Evolutionary conservation across 83 land plant species (phyloP).

Genomic region (Picea mariana): DNA sequence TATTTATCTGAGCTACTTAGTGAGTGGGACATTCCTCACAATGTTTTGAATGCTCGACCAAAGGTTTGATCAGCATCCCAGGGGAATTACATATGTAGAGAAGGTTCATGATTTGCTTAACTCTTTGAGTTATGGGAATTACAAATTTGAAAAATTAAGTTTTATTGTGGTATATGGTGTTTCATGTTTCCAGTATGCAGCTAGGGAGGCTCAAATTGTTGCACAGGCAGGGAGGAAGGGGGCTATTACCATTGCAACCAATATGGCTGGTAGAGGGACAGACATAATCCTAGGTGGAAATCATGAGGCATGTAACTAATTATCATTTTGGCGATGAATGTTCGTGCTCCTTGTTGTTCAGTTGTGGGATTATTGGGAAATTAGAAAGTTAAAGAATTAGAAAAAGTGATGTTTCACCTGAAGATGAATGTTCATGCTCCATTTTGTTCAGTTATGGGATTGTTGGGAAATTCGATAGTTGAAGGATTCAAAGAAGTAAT

Average conservation of each 20-base stretch:
- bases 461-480: too few relatives aligned
- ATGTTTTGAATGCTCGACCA: constrained; percentile 98
- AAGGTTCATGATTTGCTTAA: constrained; percentile 6
- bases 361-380: too few relatives aligned
- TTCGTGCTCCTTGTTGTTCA: too few relatives aligned
- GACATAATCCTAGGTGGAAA: constrained; percentile 99
- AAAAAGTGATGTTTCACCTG: too few relatives aligned
- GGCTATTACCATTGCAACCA: constrained; percentile 96
- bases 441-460: too few relatives aligned
- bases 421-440: too few relatives aligned
- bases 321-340: too few relatives aligned
- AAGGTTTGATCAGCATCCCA: constrained; percentile 57
- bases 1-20: constrained; percentile 79
- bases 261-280: constrained; percentile 99
- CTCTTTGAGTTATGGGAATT: neutral
- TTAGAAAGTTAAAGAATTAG: too few relatives aligned
- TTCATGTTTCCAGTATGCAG: constrained; percentile 74
- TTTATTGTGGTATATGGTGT: neutral
- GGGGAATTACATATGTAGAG: neutral
- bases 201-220: constrained; percentile 95
- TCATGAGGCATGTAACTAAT: constrained; percentile 62
- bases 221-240: constrained; percentile 97
- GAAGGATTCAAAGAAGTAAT: too few relatives aligned
- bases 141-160: neutral
- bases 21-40: constrained; percentile 84